Percentiles rank a stretch among this genome's conserved stretches.
phyloP scores from a whole-genome alignment of 495 filamentous ascomycete species.

The Schizothecium vesticola region DNA sequence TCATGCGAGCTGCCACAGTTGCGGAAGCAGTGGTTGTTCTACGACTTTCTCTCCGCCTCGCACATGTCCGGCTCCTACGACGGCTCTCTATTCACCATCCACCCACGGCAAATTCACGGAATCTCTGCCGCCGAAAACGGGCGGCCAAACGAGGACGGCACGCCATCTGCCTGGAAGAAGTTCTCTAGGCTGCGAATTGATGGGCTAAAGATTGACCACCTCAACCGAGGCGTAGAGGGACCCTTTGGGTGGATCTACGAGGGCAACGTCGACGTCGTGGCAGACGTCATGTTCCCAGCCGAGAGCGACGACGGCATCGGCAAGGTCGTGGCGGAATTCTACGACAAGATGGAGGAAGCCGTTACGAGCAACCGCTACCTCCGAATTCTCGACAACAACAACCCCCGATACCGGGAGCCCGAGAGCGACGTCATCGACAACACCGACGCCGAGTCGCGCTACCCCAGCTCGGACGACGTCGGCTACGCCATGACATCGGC shows the following conservation, averaged over 20 bases:
- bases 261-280: conserved; percentile 92
- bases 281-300: conserved; percentile 86
- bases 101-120: conserved; percentile 84
- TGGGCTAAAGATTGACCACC: conserved; percentile 88
- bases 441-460: conserved; percentile 3
- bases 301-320: conserved; percentile 81
- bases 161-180: conserved; percentile 76
- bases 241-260: conserved; percentile 98
- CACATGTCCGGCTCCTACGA: conserved; percentile 95
- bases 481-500: conserved; percentile 1
- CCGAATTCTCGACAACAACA: conserved; percentile 38
- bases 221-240: conserved; percentile 88
- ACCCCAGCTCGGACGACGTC: background rate
- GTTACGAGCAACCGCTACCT: conserved; percentile 67
- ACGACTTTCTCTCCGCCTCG: conserved; percentile 91
- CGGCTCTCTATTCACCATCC: conserved; percentile 93
- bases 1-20: conserved; percentile 89
- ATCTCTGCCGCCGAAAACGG: conserved; percentile 39
- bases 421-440: conserved; percentile 26
- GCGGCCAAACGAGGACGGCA: conserved; percentile 38
- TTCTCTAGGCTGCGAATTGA: conserved; percentile 87
- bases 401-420: conserved; percentile 17
- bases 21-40: conserved; percentile 94
- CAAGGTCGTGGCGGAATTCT: conserved; percentile 90
- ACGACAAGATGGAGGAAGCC: conserved; percentile 87